Conservation (phyloP, 106 monocot species). For the Phalaenopsis equestris region DNA sequence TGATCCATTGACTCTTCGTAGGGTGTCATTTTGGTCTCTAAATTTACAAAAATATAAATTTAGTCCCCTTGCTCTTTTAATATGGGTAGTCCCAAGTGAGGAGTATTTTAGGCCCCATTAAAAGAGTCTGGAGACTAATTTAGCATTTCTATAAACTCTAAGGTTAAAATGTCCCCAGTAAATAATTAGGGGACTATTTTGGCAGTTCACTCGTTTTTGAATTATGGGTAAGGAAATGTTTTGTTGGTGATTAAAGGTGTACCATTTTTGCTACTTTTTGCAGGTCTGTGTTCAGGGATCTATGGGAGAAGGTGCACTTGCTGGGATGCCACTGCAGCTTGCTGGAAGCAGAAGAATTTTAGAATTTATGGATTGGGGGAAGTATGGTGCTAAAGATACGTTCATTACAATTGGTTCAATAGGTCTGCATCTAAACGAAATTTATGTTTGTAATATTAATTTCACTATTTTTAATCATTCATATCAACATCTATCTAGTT, state of each 20-base stretch:
- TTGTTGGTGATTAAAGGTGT: background rate
- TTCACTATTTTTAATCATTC: background rate
- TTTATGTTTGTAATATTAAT: background rate
- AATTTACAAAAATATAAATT: too few relatives aligned
- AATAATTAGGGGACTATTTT: too few relatives aligned
- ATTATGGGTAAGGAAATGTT: background rate
- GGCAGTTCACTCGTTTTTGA: too few relatives aligned
- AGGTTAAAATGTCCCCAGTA: too few relatives aligned
- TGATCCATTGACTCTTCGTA: too few relatives aligned
- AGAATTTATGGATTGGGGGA: conserved; percentile 97
- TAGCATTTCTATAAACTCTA: too few relatives aligned
- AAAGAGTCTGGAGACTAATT: too few relatives aligned
- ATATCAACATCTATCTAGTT: background rate
- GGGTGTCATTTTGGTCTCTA: too few relatives aligned
- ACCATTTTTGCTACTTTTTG: background rate
- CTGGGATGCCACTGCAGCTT: conserved; percentile 95
- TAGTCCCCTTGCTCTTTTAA: too few relatives aligned
- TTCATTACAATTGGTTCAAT: conserved; percentile 87
- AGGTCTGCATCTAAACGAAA: conserved; percentile 31
- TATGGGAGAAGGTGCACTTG: conserved; percentile 95
- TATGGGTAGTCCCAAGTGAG: too few relatives aligned
- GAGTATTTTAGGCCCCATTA: too few relatives aligned
- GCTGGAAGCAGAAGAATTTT: conserved; percentile 85
- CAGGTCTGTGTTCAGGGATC: conserved; percentile 98
- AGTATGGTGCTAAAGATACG: conserved; percentile 70